Conservation (phyloP, 1,139 yeast species). For the Saccharomyces hybrid region DNA sequence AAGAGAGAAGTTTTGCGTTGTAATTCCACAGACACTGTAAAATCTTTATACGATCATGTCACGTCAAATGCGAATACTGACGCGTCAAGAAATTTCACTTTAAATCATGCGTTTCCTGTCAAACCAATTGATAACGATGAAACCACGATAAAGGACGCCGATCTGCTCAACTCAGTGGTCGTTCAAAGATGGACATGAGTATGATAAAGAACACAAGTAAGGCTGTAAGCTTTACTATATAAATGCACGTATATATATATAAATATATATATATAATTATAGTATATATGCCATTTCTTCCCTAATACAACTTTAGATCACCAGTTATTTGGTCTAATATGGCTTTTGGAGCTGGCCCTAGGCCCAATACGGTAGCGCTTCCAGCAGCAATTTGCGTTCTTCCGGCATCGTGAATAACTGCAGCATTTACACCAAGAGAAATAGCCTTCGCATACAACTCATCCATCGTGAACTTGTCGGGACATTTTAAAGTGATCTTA, state of each 20-base stretch:
- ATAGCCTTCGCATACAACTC: conserved; percentile 73
- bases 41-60: conserved; percentile 66
- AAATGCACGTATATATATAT: conserved; percentile 1
- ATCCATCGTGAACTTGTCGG: conserved; percentile 69
- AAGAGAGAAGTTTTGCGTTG: conserved; percentile 59
- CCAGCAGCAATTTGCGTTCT: conserved; percentile 95
- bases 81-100: conserved; percentile 46
- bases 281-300: background rate
- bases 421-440: conserved; percentile 68
- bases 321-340: conserved; percentile 78
- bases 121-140: conserved; percentile 56
- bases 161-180: conserved; percentile 75
- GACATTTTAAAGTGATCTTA: conserved; percentile 82
- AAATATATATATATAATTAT: background rate
- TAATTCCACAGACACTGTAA: conserved; percentile 58
- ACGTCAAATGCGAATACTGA: conserved; percentile 37
- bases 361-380: conserved; percentile 85
- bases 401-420: conserved; percentile 91
- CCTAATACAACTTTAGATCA: conserved; percentile 62
- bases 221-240: background rate
- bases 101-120: conserved; percentile 82
- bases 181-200: conserved; percentile 66
- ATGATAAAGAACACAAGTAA: background rate
- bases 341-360: conserved; percentile 94
- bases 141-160: conserved; percentile 62